Evolutionary conservation across 2,329 filamentous ascomycete species (phyloP), one percentile per base, ranked within the genome.

Genomic region (Apiospora aurea): DNA sequence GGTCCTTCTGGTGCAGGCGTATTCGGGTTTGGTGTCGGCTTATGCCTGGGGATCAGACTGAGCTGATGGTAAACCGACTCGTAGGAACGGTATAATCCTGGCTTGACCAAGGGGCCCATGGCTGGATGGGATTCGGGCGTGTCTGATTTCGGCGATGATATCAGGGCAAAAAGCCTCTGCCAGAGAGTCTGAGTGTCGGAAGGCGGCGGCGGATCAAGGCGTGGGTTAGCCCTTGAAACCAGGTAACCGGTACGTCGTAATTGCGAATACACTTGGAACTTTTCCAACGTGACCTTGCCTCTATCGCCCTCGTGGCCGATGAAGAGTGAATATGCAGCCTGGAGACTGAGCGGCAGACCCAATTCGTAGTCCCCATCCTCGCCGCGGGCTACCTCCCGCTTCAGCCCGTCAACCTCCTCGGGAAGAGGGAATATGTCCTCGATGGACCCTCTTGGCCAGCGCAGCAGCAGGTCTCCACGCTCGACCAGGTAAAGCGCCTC

Each of bases 401-500:
- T 41, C 21, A 41, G 16, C 21, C 57, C 57, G 34, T 64, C 57
- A 11, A 41, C 57, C 75, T 69, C 66, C 51, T 64, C 69, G 2
- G 75, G 72, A 0, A 75, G 76, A 2, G 86, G 83, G 64, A 89
- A 81, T 2, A 88, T 78, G 47, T 87, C 85, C 57, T 84, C 85
- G 14, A 91, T 81, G n/a, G 83, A 79, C 71, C 82, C 81, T 64
- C 84, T 82, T 1, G 94, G 94, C 94, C 94, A 98, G 86, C 95
- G 92, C 53, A 98, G 87, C 81, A 98, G 94, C 77, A 98, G 78
- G 67, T 90, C 95, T 0, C 96, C 96, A 77, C 96, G 87, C 84
- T 99, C 96, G 11, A 98, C 86, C 74, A 98, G 82, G 78, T 95
- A 98, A 70, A 99, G 86, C 7, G 95, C 94, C 82, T 99, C 96